Evolutionary conservation across 768 basidiomycete genomes (phyloP).

Genomic region (Termitomyces sp.): DNA sequence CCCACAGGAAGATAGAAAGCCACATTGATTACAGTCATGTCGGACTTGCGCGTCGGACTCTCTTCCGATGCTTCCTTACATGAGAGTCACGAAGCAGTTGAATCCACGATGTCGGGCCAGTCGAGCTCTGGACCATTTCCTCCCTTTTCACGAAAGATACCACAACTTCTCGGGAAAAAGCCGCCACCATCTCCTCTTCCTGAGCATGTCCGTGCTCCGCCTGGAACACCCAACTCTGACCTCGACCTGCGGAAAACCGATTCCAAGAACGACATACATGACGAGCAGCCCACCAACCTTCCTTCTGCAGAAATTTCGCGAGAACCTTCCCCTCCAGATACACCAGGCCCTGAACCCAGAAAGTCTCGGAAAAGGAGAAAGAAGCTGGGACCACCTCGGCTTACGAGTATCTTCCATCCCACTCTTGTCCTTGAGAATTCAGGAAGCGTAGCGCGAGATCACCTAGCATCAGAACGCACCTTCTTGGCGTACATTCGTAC

Average conservation of each 20-base stretch:
- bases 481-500: slow-evolving; percentile 66
- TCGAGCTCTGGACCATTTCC: neutral
- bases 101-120: neutral
- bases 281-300: neutral
- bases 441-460: slow-evolving; percentile 62
- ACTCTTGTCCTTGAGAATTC: slow-evolving; percentile 43
- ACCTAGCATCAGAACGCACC: slow-evolving; percentile 60
- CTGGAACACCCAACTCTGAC: slow-evolving; percentile 11
- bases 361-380: slow-evolving; percentile 7
- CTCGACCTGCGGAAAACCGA: neutral
- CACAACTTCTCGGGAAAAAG: slow-evolving; percentile 1
- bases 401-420: slow-evolving; percentile 2
- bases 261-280: neutral
- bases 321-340: neutral
- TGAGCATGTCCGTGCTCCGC: slow-evolving; percentile 11
- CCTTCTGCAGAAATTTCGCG: neutral
- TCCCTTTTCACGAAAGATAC: neutral
- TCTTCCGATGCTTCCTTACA: too few relatives aligned
- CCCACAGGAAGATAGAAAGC: too few relatives aligned
- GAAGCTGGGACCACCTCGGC: neutral
- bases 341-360: neutral
- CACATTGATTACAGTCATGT: too few relatives aligned
- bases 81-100: too few relatives aligned
- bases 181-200: slow-evolving; percentile 4
- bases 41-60: too few relatives aligned